Base-by-base conservation (phyloP, 1,139 yeast species). In the Blastobotrys raffinosifermentans region DNA sequence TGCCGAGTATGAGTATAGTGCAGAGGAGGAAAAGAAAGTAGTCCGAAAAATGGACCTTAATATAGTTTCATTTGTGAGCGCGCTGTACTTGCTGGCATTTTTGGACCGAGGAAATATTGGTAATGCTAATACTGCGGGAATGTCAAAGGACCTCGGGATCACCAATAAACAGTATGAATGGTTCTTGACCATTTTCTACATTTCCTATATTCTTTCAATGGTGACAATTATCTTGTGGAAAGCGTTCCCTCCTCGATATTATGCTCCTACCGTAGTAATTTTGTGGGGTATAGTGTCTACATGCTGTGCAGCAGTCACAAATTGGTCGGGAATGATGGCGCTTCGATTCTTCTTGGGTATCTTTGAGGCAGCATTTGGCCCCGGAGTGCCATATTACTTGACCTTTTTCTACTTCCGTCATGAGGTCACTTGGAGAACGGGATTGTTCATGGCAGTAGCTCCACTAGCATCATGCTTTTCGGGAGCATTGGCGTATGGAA, bases 21-120 rank as follows among this genome's bases (percentile, higher is more conserved):
- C 14, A 6, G 40, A 38, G 20, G 45, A 41, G 32, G 52, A 50
- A 29, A 25, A 35, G 19, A 25, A 27, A 9, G 37, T 50, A 14
- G 43, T 50, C 4, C 19, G 40, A 19, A 46, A 45, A 23, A 32
- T 41, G 10, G 53, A 49, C 26, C 15, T 32, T 20, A 27, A 46
- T 19, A 31, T 47, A 16, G 21, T 49, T 4, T 26, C 47, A 7
- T 47, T 35, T 27, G 60, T 73, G 26, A 67, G 73, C n/a, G 50
- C 69, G 32, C 63, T 75, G 37, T 75, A 75, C 46, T 63, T 75
- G 39, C 59, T 76, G 41, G 70, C 75, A 44, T 74, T 67, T 49
- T 61, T 78, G 42, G 85, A 78, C 56, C 61, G 81, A 47, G 73
- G 75, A 45, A 76, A 75, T 50, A 73, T 78, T 46, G 81, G 81